Conservation (phyloP, 2,329 filamentous ascomycete genomes). For the Cladosporium sp. region DNA sequence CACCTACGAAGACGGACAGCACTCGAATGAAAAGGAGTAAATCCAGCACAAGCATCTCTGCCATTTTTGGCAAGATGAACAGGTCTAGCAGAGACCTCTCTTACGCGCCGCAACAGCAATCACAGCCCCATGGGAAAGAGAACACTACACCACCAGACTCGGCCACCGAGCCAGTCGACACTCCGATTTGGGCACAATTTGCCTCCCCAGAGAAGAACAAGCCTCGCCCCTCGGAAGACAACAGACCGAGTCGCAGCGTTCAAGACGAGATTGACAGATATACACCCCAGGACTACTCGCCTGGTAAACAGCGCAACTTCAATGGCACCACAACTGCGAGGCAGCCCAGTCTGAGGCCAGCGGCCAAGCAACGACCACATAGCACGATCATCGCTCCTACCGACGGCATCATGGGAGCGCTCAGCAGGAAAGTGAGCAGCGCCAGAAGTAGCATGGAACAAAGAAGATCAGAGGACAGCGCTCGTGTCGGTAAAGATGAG, state of each 20-base stretch:
- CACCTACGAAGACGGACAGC: constrained; percentile 14
- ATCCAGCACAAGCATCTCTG: constrained; percentile 79
- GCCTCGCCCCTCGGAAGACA: constrained; percentile 54
- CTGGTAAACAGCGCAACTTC: constrained; percentile 64
- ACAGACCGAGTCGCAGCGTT: constrained; percentile 46
- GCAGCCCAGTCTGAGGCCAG: constrained; percentile 50
- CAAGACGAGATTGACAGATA: constrained; percentile 61
- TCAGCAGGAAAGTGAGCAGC: constrained; percentile 35
- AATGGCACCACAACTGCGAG: constrained; percentile 29
- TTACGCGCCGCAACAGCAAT: constrained; percentile 47
- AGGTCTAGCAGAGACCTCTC: constrained; percentile 63
- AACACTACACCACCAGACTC: constrained; percentile 68
- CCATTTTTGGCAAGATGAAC: constrained; percentile 72
- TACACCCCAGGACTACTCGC: constrained; percentile 61
- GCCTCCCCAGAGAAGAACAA: constrained; percentile 39
- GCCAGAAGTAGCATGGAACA: constrained; percentile 30
- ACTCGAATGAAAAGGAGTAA: constrained; percentile 67
- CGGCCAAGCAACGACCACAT: constrained; percentile 38
- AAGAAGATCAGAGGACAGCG: constrained; percentile 32
- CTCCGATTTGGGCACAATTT: constrained; percentile 83
- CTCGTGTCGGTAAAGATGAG: constrained; percentile 24
- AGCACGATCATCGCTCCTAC: constrained; percentile 29
- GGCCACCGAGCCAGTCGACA: constrained; percentile 44
- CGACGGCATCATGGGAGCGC: constrained; percentile 30
- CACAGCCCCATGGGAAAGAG: constrained; percentile 71